A percentile compares a stretch with the other conserved stretches of the same genome.
Conservation (phyloP, 2,329 filamentous ascomycete species). For the Penicillium sp. region DNA sequence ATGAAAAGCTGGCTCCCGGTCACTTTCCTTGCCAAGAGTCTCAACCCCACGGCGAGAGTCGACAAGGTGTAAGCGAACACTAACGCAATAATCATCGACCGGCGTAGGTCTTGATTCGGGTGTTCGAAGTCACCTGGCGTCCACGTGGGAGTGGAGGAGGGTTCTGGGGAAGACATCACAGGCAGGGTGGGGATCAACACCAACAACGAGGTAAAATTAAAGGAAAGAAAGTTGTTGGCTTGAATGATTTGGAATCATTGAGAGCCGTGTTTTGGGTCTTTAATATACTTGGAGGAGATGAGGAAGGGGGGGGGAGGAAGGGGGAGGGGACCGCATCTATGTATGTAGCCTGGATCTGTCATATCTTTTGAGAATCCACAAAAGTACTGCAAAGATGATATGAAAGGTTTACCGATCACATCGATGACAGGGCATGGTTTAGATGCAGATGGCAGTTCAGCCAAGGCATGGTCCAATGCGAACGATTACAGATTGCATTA, state of each 20-base stretch:
- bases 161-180: conserved; percentile 16
- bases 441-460: background rate
- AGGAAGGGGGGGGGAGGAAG: background rate
- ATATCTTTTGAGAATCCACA: conserved; percentile 5
- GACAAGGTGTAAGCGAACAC: conserved; percentile 23
- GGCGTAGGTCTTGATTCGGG: conserved; percentile 19
- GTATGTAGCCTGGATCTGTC: conserved; percentile 8
- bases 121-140: conserved; percentile 21
- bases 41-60: conserved; percentile 21
- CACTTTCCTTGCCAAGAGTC: conserved; percentile 21
- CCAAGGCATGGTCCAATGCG: conserved; percentile 1
- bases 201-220: conserved; percentile 4
- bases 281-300: conserved; percentile 4
- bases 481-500: background rate
- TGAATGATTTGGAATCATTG: conserved; percentile 23
- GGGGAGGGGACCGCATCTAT: background rate
- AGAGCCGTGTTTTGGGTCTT: background rate
- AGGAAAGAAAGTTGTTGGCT: conserved; percentile 10
- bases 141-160: conserved; percentile 12
- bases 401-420: conserved; percentile 6
- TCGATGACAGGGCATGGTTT: background rate
- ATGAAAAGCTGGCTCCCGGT: conserved; percentile 21
- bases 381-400: conserved; percentile 2
- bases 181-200: background rate
- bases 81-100: conserved; percentile 19